Percentiles rank a stretch among this genome's conserved stretches.
These are phyloP conservation scores for Halophytophthora batemanensis DNA, from an alignment of 352 stramenopile genomes.

Conservation along the genomic window DNA sequence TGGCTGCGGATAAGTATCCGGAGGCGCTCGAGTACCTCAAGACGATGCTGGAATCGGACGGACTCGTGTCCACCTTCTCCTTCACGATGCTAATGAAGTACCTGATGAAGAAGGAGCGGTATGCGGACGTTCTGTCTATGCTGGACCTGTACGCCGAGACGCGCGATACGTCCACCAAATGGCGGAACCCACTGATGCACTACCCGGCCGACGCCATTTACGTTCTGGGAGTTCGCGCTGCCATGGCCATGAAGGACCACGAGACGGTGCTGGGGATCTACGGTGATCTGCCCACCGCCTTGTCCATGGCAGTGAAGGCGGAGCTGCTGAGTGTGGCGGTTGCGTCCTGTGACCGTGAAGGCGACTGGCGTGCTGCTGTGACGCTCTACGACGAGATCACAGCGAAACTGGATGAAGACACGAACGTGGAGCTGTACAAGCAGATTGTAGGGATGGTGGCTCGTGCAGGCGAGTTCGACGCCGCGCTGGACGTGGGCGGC, in stretches of 20 bases:
- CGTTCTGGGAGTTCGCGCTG: slow-evolving; percentile 56
- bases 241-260: slow-evolving; percentile 44
- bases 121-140: slow-evolving; percentile 44
- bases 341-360: slow-evolving; percentile 52
- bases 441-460: slow-evolving; percentile 81
- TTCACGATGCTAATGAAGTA: slow-evolving; percentile 81
- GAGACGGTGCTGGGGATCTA: slow-evolving; percentile 64
- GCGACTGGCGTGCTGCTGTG: slow-evolving; percentile 74
- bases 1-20: slow-evolving; percentile 52
- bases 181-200: slow-evolving; percentile 54
- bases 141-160: slow-evolving; percentile 62
- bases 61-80: slow-evolving; percentile 57
- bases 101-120: slow-evolving; percentile 31
- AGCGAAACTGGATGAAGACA: slow-evolving; percentile 43
- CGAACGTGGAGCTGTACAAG: slow-evolving; percentile 78
- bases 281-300: slow-evolving; percentile 31
- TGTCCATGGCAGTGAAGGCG: slow-evolving; percentile 53
- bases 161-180: slow-evolving; percentile 38
- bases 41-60: slow-evolving; percentile 40
- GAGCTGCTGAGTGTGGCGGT: slow-evolving; percentile 50
- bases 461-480: slow-evolving; percentile 78
- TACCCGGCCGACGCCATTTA: slow-evolving; percentile 67
- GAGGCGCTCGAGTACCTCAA: slow-evolving; percentile 47
- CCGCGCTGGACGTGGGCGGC: slow-evolving; percentile 79
- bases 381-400: slow-evolving; percentile 76